Percentiles rank a stretch among this genome's conserved stretches.
Conservation (phyloP, 2,329 filamentous ascomycete genomes). For the Basipetospora chlamydospora region DNA sequence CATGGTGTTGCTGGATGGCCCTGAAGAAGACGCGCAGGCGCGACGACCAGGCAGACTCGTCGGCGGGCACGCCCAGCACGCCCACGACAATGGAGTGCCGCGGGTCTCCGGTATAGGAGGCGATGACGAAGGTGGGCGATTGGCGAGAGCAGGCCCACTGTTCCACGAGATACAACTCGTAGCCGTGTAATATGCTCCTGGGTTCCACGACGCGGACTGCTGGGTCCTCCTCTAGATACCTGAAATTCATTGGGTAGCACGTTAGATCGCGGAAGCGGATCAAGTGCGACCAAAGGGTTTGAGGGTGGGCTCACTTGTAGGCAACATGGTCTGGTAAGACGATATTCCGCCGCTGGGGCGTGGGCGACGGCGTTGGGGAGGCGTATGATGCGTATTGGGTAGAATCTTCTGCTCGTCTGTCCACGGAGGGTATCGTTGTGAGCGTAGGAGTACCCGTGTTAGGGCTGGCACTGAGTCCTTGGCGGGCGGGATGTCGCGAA, state of each 20-base stretch:
- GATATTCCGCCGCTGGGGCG: conserved; percentile 24
- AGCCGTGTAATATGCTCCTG: conserved; percentile 57
- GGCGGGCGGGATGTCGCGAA: conserved; percentile 2
- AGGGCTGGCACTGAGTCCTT: background rate
- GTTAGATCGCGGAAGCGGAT: background rate
- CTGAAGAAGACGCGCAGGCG: conserved; percentile 73
- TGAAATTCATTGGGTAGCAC: conserved; percentile 13
- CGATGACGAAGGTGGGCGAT: conserved; percentile 82
- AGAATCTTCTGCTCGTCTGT: no score
- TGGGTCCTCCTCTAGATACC: conserved; percentile 75
- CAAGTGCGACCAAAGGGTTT: background rate
- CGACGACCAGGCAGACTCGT: conserved; percentile 67
- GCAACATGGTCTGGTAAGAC: conserved; percentile 46
- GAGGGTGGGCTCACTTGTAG: conserved; percentile 28
- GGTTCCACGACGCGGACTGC: conserved; percentile 62
- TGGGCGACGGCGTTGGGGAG: background rate
- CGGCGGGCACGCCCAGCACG: conserved; percentile 66
- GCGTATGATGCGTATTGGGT: background rate
- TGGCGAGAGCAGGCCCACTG: conserved; percentile 93
- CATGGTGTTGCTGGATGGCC: conserved; percentile 73
- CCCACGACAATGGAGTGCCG: conserved; percentile 65
- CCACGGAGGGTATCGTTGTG: background rate
- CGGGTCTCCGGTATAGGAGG: conserved; percentile 80
- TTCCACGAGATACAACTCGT: conserved; percentile 88
- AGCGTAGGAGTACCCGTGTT: background rate